Evolutionary conservation across 2,329 filamentous ascomycete genomes (phyloP).

Genomic region (Furcasterigmium furcatum): DNA sequence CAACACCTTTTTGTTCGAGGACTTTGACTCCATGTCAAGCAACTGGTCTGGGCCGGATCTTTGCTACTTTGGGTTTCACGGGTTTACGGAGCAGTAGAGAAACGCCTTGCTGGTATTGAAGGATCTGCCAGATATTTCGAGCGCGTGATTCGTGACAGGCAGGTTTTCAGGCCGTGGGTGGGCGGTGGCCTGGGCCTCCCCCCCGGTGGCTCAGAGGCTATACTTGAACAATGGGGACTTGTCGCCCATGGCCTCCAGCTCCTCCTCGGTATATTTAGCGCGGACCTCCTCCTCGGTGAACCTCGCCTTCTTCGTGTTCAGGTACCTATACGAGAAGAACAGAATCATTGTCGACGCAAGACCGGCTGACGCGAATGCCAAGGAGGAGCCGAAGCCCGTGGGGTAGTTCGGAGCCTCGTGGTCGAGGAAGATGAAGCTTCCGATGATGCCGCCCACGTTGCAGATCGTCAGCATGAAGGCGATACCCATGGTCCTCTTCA

Average conservation of each 20-base stretch:
- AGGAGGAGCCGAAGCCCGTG: constrained; percentile 10
- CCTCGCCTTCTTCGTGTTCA: constrained; percentile 19
- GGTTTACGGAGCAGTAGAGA: too few species aligned
- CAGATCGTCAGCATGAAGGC: constrained; percentile 36
- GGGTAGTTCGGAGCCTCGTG: constrained; percentile 11
- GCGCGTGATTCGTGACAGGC: too few species aligned
- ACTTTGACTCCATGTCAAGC: too few species aligned
- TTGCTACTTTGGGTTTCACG: too few species aligned
- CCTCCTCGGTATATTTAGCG: constrained; percentile 20
- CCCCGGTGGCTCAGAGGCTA: constrained; percentile 17
- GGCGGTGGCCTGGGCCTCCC: too few species aligned
- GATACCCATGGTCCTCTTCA: constrained; percentile 37
- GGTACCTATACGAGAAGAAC: constrained; percentile 3
- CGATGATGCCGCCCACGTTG: constrained; percentile 28
- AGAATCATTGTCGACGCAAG: constrained; percentile 10
- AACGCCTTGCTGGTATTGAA: too few species aligned
- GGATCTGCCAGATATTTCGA: too few species aligned
- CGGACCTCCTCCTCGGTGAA: constrained; percentile 20
- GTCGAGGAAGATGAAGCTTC: constrained; percentile 13
- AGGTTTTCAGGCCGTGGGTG: too few species aligned
- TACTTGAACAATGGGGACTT: constrained; percentile 25
- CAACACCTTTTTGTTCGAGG: too few species aligned
- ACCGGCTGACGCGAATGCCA: constrained; percentile 9
- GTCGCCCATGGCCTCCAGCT: constrained; percentile 26
- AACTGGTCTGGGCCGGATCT: too few species aligned